Percentiles rank a stretch among this genome's conserved stretches.
These are phyloP conservation scores for Citrus medica DNA, from an alignment of 345 rosid genomes.

Conservation along the genomic window DNA sequence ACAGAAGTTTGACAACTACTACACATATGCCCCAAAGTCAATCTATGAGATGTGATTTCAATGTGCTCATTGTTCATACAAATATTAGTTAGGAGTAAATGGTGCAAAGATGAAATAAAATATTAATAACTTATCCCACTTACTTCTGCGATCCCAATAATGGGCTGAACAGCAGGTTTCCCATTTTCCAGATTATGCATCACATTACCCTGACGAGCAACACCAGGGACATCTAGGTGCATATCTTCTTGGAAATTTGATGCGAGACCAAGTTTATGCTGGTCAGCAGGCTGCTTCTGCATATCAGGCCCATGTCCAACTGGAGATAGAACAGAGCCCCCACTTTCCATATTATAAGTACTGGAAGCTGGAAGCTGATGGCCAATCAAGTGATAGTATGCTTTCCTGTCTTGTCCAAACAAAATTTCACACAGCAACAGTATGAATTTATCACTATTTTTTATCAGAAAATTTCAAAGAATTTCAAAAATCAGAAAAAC, in stretches of 20 bases:
- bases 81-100: not conserved
- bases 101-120: not conserved
- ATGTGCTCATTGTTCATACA: not conserved
- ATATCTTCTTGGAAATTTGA: conserved; percentile 22
- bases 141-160: conserved; percentile 17
- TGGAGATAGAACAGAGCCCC: conserved; percentile 17
- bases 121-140: conserved; percentile 17
- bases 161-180: conserved; percentile 14
- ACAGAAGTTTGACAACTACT: not conserved
- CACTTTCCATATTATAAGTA: conserved; percentile 18
- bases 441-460: not conserved
- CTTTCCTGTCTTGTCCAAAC: conserved; percentile 46
- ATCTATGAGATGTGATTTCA: not conserved
- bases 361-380: conserved; percentile 28
- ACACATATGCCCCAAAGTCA: not conserved
- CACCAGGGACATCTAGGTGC: conserved; percentile 18
- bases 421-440: conserved; percentile 8
- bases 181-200: conserved; percentile 15
- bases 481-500: not conserved
- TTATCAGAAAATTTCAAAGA: not conserved
- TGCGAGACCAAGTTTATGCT: conserved; percentile 8
- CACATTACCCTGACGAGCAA: conserved; percentile 10
- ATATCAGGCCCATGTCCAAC: conserved; percentile 21
- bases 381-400: conserved; percentile 51
- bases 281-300: conserved; percentile 24